Evolutionary conservation across 176 grass and related monocot genomes (phyloP).

Genomic region (Oryza officinalis): DNA sequence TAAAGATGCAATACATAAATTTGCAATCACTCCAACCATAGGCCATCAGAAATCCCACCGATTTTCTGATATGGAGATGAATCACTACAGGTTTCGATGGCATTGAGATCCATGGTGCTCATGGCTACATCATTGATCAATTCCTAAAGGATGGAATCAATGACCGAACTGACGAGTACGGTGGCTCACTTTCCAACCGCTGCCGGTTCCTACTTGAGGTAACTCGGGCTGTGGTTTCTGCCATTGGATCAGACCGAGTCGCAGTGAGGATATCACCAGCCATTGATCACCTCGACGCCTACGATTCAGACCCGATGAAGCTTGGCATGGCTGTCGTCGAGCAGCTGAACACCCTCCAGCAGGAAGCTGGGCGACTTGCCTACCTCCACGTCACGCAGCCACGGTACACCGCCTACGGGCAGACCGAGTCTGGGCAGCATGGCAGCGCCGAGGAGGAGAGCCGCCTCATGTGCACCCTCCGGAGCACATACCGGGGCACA

Average conservation of each 20-base stretch:
- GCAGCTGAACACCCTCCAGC: constrained; percentile 62
- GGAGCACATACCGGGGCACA: constrained; percentile 59
- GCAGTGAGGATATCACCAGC: constrained; percentile 83
- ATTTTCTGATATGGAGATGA: constrained; percentile 3
- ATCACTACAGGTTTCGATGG: constrained; percentile 76
- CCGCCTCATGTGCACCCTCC: constrained; percentile 60
- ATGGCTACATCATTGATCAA: constrained; percentile 91
- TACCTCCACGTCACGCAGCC: constrained; percentile 96
- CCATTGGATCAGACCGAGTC: constrained; percentile 63
- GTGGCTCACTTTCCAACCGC: constrained; percentile 79
- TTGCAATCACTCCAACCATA: neutral
- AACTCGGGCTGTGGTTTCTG: constrained; percentile 57
- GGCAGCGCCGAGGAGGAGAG: constrained; percentile 89
- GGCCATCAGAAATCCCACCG: neutral
- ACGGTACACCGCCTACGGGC: constrained; percentile 77
- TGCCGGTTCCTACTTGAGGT: constrained; percentile 75
- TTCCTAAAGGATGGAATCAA: constrained; percentile 97
- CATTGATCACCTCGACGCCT: constrained; percentile 89
- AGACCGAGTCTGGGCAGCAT: constrained; percentile 78
- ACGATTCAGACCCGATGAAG: constrained; percentile 69
- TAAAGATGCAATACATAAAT: constrained; percentile 21
- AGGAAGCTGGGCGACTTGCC: constrained; percentile 57
- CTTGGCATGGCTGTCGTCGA: constrained; percentile 75
- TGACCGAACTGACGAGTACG: constrained; percentile 73
- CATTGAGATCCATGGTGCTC: constrained; percentile 91